These are phyloP conservation scores for Mycena sp. DNA, from an alignment of 1,284 basidiomycete species.

Conservation along the genomic window DNA sequence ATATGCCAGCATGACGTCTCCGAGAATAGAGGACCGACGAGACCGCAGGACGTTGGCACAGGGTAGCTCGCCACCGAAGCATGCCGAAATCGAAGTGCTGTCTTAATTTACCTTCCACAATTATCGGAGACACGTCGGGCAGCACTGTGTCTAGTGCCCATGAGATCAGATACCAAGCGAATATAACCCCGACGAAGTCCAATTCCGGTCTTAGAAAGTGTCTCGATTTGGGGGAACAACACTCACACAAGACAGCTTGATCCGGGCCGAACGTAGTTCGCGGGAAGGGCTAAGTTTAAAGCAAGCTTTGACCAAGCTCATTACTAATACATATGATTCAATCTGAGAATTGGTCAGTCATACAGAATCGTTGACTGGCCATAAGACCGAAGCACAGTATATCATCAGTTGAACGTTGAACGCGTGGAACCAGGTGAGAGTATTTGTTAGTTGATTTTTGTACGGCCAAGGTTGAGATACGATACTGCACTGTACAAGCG, in stretches of 20 bases:
- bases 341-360: no score
- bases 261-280: no score
- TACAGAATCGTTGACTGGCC: no score
- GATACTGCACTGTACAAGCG: not conserved
- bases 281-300: no score
- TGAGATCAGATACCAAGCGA: not conserved
- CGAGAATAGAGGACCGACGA: conserved; percentile 14
- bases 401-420: no score
- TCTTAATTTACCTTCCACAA: not conserved
- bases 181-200: conserved; percentile 1
- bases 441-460: not conserved
- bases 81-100: not conserved
- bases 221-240: no score
- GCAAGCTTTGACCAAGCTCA: no score
- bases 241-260: no score
- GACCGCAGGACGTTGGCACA: conserved; percentile 1
- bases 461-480: not conserved
- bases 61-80: not conserved
- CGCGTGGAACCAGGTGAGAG: not conserved
- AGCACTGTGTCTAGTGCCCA: no score
- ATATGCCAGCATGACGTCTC: conserved; percentile 16
- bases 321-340: no score
- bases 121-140: conserved; percentile 21
- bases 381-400: no score
- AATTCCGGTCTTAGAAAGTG: not conserved